Evolutionary conservation across 2,329 filamentous ascomycete genomes (phyloP).

Genomic region (Fusarium phyllophilum): DNA sequence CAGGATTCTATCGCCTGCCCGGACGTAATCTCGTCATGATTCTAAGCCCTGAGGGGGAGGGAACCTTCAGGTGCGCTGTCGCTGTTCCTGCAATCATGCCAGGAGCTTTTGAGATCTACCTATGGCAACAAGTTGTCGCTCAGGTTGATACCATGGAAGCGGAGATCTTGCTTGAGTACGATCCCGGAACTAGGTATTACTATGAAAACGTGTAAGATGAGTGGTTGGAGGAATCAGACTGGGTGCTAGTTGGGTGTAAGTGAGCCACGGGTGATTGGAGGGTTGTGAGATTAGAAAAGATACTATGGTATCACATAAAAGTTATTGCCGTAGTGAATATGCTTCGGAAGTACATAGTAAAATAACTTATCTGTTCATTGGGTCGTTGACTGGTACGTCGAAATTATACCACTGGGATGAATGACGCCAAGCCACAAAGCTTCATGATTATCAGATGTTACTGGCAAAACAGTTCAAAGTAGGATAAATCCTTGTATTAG

Average conservation of each 20-base stretch:
- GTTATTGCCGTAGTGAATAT: too few relatives aligned
- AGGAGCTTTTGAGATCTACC: conserved; percentile 52
- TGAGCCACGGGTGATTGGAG: background rate
- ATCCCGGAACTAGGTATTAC: conserved; percentile 55
- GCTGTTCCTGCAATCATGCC: conserved; percentile 49
- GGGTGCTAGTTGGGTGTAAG: background rate
- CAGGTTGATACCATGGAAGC: conserved; percentile 50
- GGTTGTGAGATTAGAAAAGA: background rate
- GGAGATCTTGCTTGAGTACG: conserved; percentile 57
- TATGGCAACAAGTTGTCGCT: conserved; percentile 53
- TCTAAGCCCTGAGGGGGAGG: conserved; percentile 43
- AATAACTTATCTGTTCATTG: background rate
- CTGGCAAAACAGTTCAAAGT: background rate
- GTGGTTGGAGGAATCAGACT: background rate
- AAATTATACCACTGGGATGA: background rate
- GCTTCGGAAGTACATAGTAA: background rate
- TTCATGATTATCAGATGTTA: background rate
- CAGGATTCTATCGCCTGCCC: conserved; percentile 21
- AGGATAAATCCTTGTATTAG: conserved; percentile 9
- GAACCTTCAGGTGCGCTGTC: conserved; percentile 51
- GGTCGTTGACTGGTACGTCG: background rate
- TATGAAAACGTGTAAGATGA: conserved; percentile 45
- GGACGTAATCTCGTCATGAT: conserved; percentile 48
- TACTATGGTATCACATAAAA: background rate
- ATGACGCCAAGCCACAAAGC: background rate